Percentiles rank a stretch among this genome's conserved stretches.
Evolutionary conservation across 2,329 filamentous ascomycete species (phyloP).

Genomic region (Colletotrichum viniferum): DNA sequence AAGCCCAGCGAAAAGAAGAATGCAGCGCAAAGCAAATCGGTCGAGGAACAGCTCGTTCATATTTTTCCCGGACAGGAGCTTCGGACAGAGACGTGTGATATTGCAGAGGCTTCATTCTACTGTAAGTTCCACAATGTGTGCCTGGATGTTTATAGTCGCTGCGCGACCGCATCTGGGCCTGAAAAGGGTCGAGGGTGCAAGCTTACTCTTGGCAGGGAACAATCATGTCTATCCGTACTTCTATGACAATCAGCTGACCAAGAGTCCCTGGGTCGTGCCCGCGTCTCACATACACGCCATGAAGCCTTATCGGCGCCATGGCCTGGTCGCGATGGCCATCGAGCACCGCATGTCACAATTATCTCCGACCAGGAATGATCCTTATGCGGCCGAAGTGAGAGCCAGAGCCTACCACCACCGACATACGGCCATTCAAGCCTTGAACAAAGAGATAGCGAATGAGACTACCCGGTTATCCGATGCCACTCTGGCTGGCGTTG

Average conservation of each 20-base stretch:
- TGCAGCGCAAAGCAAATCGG: rapidly evolving
- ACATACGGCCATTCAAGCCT: constrained; percentile 32
- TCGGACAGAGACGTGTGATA: constrained; percentile 7
- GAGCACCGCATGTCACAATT: constrained; percentile 35
- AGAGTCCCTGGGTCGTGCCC: constrained; percentile 3
- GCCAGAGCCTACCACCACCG: constrained; percentile 33
- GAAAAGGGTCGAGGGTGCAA: not conserved
- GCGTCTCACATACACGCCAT: not conserved
- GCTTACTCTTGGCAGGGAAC: not conserved
- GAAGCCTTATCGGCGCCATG: not conserved
- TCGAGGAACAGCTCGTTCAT: not conserved
- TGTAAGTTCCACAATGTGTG: not conserved
- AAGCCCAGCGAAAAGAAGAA: not conserved
- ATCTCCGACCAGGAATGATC: not conserved
- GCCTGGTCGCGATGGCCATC: constrained; percentile 33
- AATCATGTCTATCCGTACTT: not conserved
- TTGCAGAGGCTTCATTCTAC: not conserved
- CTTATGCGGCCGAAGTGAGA: constrained; percentile 22
- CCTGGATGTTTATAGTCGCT: not conserved
- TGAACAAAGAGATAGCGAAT: constrained; percentile 29
- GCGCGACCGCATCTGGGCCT: not conserved
- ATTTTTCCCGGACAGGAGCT: not conserved
- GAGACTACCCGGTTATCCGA: constrained; percentile 20
- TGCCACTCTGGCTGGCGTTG: not conserved
- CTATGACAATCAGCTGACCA: not conserved